These are phyloP conservation scores for Pogostemon cablin DNA, from an alignment of 257 asterid species.

Conservation along the genomic window DNA sequence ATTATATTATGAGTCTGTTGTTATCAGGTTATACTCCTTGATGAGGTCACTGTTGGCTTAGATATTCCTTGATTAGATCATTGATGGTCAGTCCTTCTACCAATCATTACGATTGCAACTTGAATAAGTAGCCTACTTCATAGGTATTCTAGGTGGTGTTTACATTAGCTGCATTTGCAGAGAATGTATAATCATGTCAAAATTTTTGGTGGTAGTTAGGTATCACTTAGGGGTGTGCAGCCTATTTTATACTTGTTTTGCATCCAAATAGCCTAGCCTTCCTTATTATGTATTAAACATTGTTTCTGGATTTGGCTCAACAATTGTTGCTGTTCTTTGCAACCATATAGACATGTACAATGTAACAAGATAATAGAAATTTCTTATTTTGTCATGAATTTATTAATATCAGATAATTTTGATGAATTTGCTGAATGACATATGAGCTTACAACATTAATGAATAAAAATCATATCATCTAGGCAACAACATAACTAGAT, in stretches of 20 bases:
- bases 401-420: too few species aligned
- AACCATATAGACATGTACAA: conserved; percentile 97
- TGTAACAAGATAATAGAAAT: conserved; percentile 46
- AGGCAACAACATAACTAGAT: too few species aligned
- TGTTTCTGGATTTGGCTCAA: conserved; percentile 88
- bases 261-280: conserved; percentile 81
- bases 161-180: conserved; percentile 18
- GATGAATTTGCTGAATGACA: too few species aligned
- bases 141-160: neutral
- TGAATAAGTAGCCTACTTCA: neutral
- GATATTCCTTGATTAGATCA: conserved; percentile 70
- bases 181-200: neutral
- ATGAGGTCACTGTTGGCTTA: conserved; percentile 95
- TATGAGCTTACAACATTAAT: too few species aligned
- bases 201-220: too few species aligned
- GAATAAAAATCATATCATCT: too few species aligned
- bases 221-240: too few species aligned
- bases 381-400: conserved; percentile 15
- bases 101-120: neutral
- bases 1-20: conserved; percentile 26
- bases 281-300: conserved; percentile 86
- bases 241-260: neutral
- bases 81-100: conserved; percentile 67
- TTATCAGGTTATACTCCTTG: conserved; percentile 81
- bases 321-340: conserved; percentile 95